Conservation (phyloP, 108 stramenopile species). For the Phaeodactylum tricornutum region DNA sequence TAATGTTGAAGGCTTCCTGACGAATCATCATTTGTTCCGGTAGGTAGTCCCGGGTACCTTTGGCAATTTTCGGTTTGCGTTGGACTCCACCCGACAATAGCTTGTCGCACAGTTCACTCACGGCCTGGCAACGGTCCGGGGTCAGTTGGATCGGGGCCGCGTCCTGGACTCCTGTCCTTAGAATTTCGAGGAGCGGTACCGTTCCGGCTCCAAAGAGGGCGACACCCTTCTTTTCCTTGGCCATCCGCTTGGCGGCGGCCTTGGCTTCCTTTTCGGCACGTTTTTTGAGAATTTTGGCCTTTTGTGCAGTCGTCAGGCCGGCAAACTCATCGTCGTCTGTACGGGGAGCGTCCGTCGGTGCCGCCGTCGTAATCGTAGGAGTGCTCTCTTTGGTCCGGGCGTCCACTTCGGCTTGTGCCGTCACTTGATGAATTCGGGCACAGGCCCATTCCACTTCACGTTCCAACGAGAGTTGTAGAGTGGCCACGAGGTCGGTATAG, state of each 20-base stretch:
- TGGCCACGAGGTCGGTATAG: too few relatives aligned
- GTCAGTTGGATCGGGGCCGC: slow-evolving; percentile 21
- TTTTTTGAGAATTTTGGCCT: slow-evolving; percentile 62
- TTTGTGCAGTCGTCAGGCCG: slow-evolving; percentile 52
- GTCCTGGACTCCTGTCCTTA: too few relatives aligned
- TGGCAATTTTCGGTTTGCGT: slow-evolving; percentile 73
- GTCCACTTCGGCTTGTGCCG: too few relatives aligned
- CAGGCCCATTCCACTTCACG: too few relatives aligned
- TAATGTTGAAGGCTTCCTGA: slow-evolving; percentile 70
- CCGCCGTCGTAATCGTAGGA: slow-evolving; percentile 1
- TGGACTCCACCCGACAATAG: slow-evolving; percentile 41
- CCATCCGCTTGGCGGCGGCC: slow-evolving; percentile 56
- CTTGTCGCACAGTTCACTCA: slow-evolving; percentile 13
- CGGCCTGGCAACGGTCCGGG: too few relatives aligned
- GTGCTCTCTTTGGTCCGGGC: slow-evolving; percentile 1
- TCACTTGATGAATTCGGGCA: too few relatives aligned
- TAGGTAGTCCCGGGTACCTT: slow-evolving; percentile 71
- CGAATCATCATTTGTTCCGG: slow-evolving; percentile 85
- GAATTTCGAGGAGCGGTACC: slow-evolving; percentile 17
- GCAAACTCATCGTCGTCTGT: slow-evolving; percentile 35
- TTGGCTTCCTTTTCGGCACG: slow-evolving; percentile 79
- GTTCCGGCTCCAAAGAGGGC: slow-evolving; percentile 49
- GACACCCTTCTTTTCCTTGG: slow-evolving; percentile 46
- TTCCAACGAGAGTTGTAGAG: too few relatives aligned
- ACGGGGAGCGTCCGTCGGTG: not conserved